These are phyloP conservation scores for Lactarius hengduanensis DNA, from an alignment of 768 basidiomycete genomes.

Conservation along the genomic window DNA sequence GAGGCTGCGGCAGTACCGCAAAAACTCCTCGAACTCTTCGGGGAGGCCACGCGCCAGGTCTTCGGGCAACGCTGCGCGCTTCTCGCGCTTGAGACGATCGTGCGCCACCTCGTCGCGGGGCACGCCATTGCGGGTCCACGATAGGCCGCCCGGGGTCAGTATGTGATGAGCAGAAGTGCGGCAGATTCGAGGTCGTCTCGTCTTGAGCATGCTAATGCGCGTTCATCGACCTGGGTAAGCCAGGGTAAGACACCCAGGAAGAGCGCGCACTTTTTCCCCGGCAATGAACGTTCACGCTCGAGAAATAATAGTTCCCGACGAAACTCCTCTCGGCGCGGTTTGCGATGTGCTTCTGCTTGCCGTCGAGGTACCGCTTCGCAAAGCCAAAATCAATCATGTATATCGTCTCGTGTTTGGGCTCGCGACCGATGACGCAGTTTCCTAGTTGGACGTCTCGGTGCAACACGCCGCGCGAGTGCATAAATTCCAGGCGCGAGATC, in stretches of 20 bases:
- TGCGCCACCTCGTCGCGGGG: slow-evolving; percentile 68
- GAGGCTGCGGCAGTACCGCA: slow-evolving; percentile 67
- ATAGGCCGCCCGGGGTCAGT: slow-evolving; percentile 69
- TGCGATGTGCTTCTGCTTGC: slow-evolving; percentile 60
- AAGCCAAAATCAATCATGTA: slow-evolving; percentile 90
- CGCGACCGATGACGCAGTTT: slow-evolving; percentile 65
- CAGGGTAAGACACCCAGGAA: neutral
- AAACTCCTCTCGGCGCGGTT: slow-evolving; percentile 69
- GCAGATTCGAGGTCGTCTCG: slow-evolving; percentile 78
- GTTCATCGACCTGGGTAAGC: slow-evolving; percentile 7
- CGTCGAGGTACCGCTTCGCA: slow-evolving; percentile 74
- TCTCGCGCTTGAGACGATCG: slow-evolving; percentile 60
- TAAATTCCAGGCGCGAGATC: slow-evolving; percentile 71
- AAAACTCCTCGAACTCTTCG: slow-evolving; percentile 70
- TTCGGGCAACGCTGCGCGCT: slow-evolving; percentile 58
- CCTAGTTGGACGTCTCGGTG: slow-evolving; percentile 81
- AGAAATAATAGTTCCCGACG: slow-evolving; percentile 85
- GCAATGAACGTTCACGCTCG: slow-evolving; percentile 74
- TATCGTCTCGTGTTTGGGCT: slow-evolving; percentile 55
- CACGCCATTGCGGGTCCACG: slow-evolving; percentile 80
- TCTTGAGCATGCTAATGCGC: slow-evolving; percentile 62
- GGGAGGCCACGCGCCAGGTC: slow-evolving; percentile 69
- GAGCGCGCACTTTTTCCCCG: slow-evolving; percentile 58
- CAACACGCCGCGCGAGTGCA: slow-evolving; percentile 71
- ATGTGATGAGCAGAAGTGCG: slow-evolving; percentile 81